Base-by-base conservation (phyloP, 495 filamentous ascomycete species). In the Amniculicola lignicola region DNA sequence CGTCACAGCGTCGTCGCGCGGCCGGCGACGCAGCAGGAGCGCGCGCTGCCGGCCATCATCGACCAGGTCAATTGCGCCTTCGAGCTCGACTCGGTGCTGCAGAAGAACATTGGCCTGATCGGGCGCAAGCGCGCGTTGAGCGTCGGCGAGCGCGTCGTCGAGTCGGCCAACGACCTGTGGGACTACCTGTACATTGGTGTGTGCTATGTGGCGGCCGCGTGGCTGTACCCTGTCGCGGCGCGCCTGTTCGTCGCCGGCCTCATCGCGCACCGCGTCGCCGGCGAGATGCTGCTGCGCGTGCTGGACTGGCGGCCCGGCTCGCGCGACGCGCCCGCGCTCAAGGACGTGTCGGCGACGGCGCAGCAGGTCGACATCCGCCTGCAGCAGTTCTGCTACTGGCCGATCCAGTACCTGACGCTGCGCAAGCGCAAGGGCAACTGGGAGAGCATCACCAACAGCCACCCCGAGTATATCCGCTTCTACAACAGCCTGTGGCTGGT, bases 401-500 rank as follows among this genome's bases (percentile, higher is more conserved):
- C 92, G 3, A 89, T 94, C 65, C 92, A 97, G 68, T 96, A 98
- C 66, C 74, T 92, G 46, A 97, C 90, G 12, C 71, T 99, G 21
- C 87, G 90, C 10, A 82, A 88, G 57, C 78, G 92, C 37, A 95
- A 91, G 62, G 82, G 87, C 43, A 90, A 95, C 57, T 97, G 94
- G 93, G 88, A 90, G 61, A 96, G 92, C 69, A 84, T 96, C 28
- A 96, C 90, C 0, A 94, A 86, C 45, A 95, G 86, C 56, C 92
- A 99, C 70, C 89, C 94, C 3, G 92, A 97, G 69, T 99, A 99
- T 66, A 99, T 99, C 61, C 88, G 93, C 31, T 99, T 99, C 70
- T 99, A 96, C 70, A 97, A 96, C 72, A 96, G 90, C 62, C 75
- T 99, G 16, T 99, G 93, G 93, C 87, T 99, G 19, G 93, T 99